Conservation (phyloP, 176 grass and related monocot species). For the Rhynchospora tenuis region DNA sequence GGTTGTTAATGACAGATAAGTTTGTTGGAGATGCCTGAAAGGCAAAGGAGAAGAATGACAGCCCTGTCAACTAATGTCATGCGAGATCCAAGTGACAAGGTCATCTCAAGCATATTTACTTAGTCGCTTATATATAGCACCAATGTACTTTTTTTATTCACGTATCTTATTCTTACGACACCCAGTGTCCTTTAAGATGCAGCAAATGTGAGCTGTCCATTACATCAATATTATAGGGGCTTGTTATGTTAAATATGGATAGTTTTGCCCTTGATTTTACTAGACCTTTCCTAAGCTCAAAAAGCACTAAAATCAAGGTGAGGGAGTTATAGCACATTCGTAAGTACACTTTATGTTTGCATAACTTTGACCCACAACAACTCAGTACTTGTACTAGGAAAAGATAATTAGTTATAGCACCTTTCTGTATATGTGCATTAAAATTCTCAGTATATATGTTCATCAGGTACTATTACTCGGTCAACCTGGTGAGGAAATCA, state of each 20-base stretch:
- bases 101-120: slow-evolving; percentile 16
- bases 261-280: not conserved
- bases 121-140: not conserved
- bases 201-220: not conserved
- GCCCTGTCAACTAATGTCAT: slow-evolving; percentile 80
- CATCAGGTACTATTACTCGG: slow-evolving; percentile 80
- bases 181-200: not conserved
- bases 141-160: not conserved
- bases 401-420: not conserved
- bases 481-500: slow-evolving; percentile 82
- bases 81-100: slow-evolving; percentile 80
- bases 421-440: not conserved
- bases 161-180: not conserved
- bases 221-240: not conserved
- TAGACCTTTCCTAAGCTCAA: not conserved
- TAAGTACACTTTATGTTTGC: not conserved
- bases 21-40: slow-evolving; percentile 83
- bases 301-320: not conserved
- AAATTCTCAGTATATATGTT: not conserved
- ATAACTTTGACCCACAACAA: not conserved
- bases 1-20: slow-evolving; percentile 52
- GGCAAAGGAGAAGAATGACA: slow-evolving; percentile 63
- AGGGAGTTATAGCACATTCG: no score
- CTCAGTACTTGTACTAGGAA: not conserved
- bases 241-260: not conserved